A percentile compares a stretch with the other conserved stretches of the same genome.
Conservation (phyloP, 768 basidiomycete species). For the Hygrophorus russula region DNA sequence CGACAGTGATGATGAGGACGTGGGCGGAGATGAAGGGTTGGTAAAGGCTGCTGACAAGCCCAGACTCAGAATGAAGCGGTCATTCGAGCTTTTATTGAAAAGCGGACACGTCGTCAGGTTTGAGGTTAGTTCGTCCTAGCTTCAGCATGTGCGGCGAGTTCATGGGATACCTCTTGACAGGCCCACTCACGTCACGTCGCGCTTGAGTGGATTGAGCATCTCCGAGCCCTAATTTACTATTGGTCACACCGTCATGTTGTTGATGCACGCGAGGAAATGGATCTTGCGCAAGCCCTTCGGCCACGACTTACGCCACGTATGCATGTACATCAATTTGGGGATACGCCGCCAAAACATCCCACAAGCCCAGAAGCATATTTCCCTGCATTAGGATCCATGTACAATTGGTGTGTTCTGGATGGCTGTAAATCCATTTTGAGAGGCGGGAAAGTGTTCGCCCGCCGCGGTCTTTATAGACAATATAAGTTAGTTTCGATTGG, state of each 20-base stretch:
- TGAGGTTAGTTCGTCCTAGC: conserved; percentile 45
- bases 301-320: conserved; percentile 50
- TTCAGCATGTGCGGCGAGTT: conserved; percentile 3
- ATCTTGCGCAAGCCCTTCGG: conserved; percentile 46
- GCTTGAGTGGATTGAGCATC: conserved; percentile 75
- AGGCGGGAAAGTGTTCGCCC: conserved; percentile 62
- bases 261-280: conserved; percentile 77
- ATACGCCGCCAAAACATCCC: conserved; percentile 38
- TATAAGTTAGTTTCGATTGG: conserved; percentile 50
- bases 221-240: conserved; percentile 60
- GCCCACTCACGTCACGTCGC: conserved; percentile 54
- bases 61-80: conserved; percentile 44
- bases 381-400: conserved; percentile 51
- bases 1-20: conserved; percentile 49
- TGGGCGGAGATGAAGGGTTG: conserved; percentile 50
- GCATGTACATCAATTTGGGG: conserved; percentile 27
- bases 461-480: conserved; percentile 59
- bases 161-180: conserved; percentile 22
- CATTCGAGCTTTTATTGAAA: conserved; percentile 67
- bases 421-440: conserved; percentile 69
- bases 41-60: conserved; percentile 29
- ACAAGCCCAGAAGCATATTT: conserved; percentile 41
- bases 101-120: conserved; percentile 63
- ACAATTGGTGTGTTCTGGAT: conserved; percentile 82
- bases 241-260: conserved; percentile 70